Evolutionary conservation across 78 protist genomes (phyloP), one percentile per base, ranked within the genome.

Genomic region (Goniomonas avonlea): DNA sequence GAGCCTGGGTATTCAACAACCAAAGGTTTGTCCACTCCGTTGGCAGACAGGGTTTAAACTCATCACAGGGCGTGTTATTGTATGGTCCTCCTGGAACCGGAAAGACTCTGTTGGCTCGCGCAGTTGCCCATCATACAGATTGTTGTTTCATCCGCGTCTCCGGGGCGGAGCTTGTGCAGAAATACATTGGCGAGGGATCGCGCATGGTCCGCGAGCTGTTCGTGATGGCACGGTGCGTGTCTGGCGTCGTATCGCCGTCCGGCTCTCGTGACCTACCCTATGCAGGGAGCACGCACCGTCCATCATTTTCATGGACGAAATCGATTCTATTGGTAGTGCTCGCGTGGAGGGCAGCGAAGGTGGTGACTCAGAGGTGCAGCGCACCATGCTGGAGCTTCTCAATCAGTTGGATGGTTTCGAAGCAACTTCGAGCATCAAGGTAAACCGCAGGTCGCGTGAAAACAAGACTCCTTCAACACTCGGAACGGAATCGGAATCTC

Each of bases 361-460:
- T 5, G 77, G 82, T 3, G 86, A 82, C 59, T 56, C 82, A 1
- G 83, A 86, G 87, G 95, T 91, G 34, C 98, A 96, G 89, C 90
- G 99, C 17, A 98, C 99, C 9, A 98, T 96, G 99, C 86, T 98
- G n/a, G 99, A 98, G 90, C 87, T 98, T 32, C 87, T 98, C 73
- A 98, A 98, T 81, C 99, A 98, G 89, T 86, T 98, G 25, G 99
- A 98, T 73, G 99, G 99, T 25, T 98, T 98, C 68, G 99, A 98
- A 75, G 45, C 96, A 5, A 82, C 96, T 0, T 90, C 93, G 75
- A 94, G 90, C 80, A 96, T 98, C 88, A 98, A 98, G 82, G 95
- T 31, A n/a, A n/a, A n/a, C n/a, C n/a, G n/a, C n/a, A 63, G 27
- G n/a, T 20, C 9, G 41, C n/a, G n/a, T n/a, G n/a, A n/a, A n/a